Conservation (phyloP, 192 early-diverging fungal species). For the Entomortierella chlamydospora region DNA sequence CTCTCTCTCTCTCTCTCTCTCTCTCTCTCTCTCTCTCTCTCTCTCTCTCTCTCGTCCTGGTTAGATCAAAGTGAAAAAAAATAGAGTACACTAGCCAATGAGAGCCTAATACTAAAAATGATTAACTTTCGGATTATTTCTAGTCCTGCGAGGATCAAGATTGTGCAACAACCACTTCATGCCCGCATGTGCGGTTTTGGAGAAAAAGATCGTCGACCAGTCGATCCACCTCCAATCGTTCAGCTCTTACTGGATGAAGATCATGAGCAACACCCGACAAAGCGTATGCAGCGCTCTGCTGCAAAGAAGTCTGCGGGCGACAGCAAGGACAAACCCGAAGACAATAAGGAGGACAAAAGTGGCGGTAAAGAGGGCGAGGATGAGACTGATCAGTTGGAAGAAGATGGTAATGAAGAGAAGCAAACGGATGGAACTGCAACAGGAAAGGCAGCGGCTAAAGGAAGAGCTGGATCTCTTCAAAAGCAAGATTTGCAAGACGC, state of each 20-base stretch:
- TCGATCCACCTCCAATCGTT: slow-evolving; percentile 83
- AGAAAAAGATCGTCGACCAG: slow-evolving; percentile 83
- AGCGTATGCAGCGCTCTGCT: slow-evolving; percentile 23
- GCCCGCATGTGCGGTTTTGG: slow-evolving; percentile 86
- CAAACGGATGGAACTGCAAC: not conserved
- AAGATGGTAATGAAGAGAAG: slow-evolving; percentile 5
- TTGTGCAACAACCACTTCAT: slow-evolving; percentile 80
- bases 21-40: no score
- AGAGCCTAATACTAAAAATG: not conserved
- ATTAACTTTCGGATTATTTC: slow-evolving; percentile 4
- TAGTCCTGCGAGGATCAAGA: slow-evolving; percentile 71
- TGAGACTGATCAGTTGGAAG: slow-evolving; percentile 13
- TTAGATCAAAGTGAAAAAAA: not conserved
- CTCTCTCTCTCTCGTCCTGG: no score
- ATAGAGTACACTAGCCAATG: not conserved
- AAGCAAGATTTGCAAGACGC: no score
- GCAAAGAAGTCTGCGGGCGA: slow-evolving; percentile 52
- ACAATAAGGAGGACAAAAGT: not conserved
- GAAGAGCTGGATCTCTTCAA: no score
- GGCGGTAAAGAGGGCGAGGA: slow-evolving; percentile 9
- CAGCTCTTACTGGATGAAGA: slow-evolving; percentile 71
- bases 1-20: no score
- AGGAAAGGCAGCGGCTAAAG: not conserved
- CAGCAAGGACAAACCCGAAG: slow-evolving; percentile 1
- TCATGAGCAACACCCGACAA: slow-evolving; percentile 52